A percentile compares a stretch with the other conserved stretches of the same genome.
Evolutionary conservation across 1,284 basidiomycete species (phyloP).

Genomic region (Pascua guehoae): DNA sequence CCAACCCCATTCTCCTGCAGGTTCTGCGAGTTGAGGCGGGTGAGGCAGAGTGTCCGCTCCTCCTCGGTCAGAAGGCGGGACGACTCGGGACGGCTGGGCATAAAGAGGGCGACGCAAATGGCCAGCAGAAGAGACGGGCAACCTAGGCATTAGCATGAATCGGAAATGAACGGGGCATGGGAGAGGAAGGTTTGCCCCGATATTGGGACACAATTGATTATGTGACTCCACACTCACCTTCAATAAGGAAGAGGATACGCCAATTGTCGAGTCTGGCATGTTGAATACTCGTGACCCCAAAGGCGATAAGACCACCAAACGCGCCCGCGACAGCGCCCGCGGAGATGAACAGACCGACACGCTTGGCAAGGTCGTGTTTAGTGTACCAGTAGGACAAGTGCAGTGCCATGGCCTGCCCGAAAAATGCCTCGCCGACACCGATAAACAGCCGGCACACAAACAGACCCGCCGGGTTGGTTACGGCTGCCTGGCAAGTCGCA

Average conservation of each 20-base stretch:
- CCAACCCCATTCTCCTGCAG: conserved; percentile 56
- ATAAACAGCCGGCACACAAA: conserved; percentile 49
- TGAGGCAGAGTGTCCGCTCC: conserved; percentile 68
- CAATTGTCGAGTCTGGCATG: conserved; percentile 31
- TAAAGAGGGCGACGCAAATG: conserved; percentile 59
- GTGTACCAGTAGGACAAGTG: conserved; percentile 46
- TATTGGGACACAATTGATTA: no score
- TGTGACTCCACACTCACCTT: no score
- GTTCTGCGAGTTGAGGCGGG: conserved; percentile 67
- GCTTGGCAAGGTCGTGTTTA: conserved; percentile 49
- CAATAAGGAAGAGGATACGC: conserved; percentile 53
- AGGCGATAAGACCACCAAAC: conserved; percentile 46
- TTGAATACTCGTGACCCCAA: conserved; percentile 44
- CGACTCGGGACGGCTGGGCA: conserved; percentile 75
- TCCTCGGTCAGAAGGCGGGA: conserved; percentile 65
- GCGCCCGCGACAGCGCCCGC: conserved; percentile 47
- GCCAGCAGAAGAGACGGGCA: conserved; percentile 59
- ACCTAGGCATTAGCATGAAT: conserved; percentile 35
- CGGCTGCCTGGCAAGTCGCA: conserved; percentile 48
- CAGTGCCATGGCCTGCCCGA: conserved; percentile 46
- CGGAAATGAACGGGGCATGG: no score
- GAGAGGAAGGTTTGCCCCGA: no score
- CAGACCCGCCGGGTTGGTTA: conserved; percentile 39
- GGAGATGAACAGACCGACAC: conserved; percentile 51
- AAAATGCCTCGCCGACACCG: conserved; percentile 46